Conservation (phyloP, 1,284 basidiomycete genomes). For the Neolentinus lepideus region DNA sequence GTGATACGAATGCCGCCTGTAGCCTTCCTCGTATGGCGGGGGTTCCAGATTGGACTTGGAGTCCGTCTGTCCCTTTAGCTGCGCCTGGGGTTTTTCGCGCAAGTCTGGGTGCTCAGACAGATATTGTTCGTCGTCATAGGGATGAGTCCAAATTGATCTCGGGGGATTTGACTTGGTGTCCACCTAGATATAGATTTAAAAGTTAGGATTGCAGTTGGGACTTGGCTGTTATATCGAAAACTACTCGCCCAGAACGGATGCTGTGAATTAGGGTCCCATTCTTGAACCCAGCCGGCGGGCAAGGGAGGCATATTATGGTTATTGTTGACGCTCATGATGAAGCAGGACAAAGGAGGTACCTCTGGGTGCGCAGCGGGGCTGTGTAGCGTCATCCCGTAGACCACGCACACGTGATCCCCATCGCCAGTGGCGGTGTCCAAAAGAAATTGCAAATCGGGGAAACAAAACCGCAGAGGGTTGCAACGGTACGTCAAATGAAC, state of each 20-base stretch:
- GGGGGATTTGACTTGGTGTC: conserved; percentile 59
- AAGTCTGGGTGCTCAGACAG: conserved; percentile 47
- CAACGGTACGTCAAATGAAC: no score
- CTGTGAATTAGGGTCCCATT: conserved; percentile 36
- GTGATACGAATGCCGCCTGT: conserved; percentile 1
- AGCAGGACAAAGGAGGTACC: neutral
- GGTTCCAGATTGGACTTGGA: conserved; percentile 11
- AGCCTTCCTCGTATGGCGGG: conserved; percentile 1
- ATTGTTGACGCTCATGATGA: neutral
- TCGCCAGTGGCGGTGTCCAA: neutral
- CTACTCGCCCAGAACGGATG: conserved; percentile 37
- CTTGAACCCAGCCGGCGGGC: conserved; percentile 58
- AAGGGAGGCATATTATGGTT: conserved; percentile 19
- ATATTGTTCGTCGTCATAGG: conserved; percentile 60
- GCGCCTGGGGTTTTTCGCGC: conserved; percentile 25
- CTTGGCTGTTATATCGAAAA: neutral
- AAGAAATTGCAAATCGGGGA: neutral
- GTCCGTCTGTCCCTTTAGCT: neutral
- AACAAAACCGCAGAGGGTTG: no score
- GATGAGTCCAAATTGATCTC: conserved; percentile 64
- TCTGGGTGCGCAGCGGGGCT: neutral
- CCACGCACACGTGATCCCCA: neutral
- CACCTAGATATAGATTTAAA: conserved; percentile 33
- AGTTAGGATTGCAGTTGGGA: neutral
- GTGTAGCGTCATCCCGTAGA: neutral